Evolutionary conservation across 2,329 filamentous ascomycete genomes (phyloP).

Genomic region (Phialocephala sp.): DNA sequence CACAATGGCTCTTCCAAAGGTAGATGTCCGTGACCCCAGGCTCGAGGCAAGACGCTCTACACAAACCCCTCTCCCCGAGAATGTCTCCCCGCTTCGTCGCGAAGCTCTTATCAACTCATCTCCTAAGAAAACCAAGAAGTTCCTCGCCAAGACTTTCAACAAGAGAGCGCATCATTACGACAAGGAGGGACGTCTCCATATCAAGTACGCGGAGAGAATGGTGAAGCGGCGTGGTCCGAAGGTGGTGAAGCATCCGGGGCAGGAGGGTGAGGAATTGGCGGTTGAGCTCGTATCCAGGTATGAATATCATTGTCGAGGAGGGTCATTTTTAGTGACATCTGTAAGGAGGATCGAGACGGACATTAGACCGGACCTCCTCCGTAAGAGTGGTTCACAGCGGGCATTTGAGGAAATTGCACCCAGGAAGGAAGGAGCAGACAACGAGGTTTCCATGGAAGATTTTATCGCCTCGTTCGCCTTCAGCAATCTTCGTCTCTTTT

Average conservation of each 20-base stretch:
- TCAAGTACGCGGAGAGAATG: neutral
- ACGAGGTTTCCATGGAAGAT: too few relatives aligned
- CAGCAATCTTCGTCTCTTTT: too few relatives aligned
- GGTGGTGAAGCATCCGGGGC: neutral
- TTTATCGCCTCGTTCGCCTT: too few relatives aligned
- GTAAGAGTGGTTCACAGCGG: too few relatives aligned
- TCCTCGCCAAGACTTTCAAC: neutral
- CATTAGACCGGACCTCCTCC: too few relatives aligned
- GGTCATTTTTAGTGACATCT: too few relatives aligned
- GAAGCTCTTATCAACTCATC: neutral
- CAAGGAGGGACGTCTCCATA: neutral
- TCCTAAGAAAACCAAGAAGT: neutral
- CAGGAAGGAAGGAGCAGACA: too few relatives aligned
- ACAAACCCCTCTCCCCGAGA: neutral
- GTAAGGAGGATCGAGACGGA: too few relatives aligned
- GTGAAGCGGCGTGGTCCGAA: neutral
- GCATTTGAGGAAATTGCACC: too few relatives aligned
- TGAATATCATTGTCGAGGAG: too few relatives aligned
- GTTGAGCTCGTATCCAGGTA: neutral
- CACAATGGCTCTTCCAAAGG: too few relatives aligned
- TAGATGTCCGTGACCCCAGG: too few relatives aligned
- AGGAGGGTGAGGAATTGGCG: neutral
- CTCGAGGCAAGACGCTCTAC: neutral
- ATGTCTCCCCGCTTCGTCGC: neutral
- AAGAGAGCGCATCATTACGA: neutral